Percentiles rank a stretch among this genome's conserved stretches.
Evolutionary conservation across 176 grass and related monocot genomes (phyloP).

Genomic region (Aegilops tauschii): DNA sequence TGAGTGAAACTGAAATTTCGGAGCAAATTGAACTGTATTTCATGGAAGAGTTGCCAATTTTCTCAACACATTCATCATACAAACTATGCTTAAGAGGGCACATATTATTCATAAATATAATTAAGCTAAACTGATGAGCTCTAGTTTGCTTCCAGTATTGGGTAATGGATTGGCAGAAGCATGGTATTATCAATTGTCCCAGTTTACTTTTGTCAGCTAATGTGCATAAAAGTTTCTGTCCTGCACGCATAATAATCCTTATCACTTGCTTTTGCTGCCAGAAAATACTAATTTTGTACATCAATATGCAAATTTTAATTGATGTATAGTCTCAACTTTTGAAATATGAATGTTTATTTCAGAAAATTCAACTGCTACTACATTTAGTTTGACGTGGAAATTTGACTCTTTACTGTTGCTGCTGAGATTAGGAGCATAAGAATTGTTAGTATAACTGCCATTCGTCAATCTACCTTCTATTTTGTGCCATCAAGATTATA

Average conservation of each 20-base stretch:
- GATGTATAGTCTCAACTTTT: neutral
- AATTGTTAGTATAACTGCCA: neutral
- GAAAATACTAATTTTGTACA: slow-evolving; percentile 17
- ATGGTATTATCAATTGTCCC: neutral
- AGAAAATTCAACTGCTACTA: neutral
- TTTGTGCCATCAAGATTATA: neutral
- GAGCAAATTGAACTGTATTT: slow-evolving; percentile 3
- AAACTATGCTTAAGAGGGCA: neutral
- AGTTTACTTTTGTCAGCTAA: neutral
- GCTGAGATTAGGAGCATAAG: neutral
- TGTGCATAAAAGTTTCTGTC: slow-evolving; percentile 4
- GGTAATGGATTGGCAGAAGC: neutral
- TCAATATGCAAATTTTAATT: neutral
- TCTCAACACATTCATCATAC: neutral
- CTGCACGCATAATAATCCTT: neutral
- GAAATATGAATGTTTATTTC: neutral
- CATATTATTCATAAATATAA: slow-evolving; percentile 8
- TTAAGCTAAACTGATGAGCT: neutral
- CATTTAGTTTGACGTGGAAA: neutral
- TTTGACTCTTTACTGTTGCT: slow-evolving; percentile 11
- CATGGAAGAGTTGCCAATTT: neutral
- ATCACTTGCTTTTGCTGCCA: neutral
- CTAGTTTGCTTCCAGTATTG: slow-evolving; percentile 15
- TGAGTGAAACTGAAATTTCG: slow-evolving; percentile 11
- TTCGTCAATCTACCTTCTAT: neutral